Percentiles rank a stretch among this genome's conserved stretches.
phyloP scores from a whole-genome alignment of 441 rosid genomes.

The Aleurites moluccanus region DNA sequence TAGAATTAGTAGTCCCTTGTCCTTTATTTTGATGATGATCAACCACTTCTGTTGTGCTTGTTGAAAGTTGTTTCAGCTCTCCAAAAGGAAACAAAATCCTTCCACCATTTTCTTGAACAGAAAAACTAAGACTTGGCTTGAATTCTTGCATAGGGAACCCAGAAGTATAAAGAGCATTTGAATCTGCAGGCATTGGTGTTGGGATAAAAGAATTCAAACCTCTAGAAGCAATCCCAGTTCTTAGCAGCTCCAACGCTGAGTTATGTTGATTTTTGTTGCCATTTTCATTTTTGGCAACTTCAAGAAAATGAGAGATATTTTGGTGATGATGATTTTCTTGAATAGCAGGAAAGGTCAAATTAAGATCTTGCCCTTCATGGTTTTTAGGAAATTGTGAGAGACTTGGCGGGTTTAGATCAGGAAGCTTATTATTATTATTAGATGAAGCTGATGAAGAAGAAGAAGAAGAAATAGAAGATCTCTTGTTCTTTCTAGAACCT shows the following conservation, averaged over 20 bases:
- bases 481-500: constrained; percentile 88
- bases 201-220: constrained; percentile 51
- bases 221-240: constrained; percentile 50
- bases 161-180: constrained; percentile 48
- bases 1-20: constrained; percentile 31
- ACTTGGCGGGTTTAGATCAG: constrained; percentile 70
- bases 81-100: constrained; percentile 64
- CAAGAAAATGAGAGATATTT: constrained; percentile 43
- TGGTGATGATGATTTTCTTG: constrained; percentile 37
- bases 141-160: constrained; percentile 65
- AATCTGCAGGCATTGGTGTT: constrained; percentile 42
- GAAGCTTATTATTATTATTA: constrained; percentile 34
- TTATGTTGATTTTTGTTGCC: constrained; percentile 26
- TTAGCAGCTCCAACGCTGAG: constrained; percentile 61
- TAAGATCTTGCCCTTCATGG: constrained; percentile 71
- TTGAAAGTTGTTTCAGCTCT: constrained; percentile 52
- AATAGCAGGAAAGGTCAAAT: constrained; percentile 59
- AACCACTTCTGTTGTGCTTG: constrained; percentile 35
- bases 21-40: constrained; percentile 45
- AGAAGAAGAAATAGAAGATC: constrained; percentile 47
- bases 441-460: constrained; percentile 41
- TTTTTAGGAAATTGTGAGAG: constrained; percentile 49
- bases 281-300: constrained; percentile 42
- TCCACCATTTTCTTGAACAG: constrained; percentile 53
- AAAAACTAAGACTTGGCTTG: constrained; percentile 57